A percentile compares a stretch with the other conserved stretches of the same genome.
phyloP scores from a whole-genome alignment of 139 green algal species.

The Tetradesmus lagerheimii region DNA sequence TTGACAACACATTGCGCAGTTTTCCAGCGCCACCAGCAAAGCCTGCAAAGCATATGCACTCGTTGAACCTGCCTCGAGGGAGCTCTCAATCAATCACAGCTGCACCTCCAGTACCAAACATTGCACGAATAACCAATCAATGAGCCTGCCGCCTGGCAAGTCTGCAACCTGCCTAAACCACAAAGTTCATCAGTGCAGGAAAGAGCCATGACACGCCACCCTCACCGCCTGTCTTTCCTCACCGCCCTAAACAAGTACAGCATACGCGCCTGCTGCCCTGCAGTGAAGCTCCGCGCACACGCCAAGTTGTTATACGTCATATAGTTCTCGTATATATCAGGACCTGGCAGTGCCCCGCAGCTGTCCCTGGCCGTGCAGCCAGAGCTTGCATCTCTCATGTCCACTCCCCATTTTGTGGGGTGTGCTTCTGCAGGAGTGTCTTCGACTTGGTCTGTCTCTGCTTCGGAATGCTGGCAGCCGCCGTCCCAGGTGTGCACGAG shows the following conservation, averaged over 20 bases:
- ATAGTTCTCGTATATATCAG: conserved; percentile 21
- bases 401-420: conserved; percentile 16
- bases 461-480: not conserved
- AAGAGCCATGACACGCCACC: no score
- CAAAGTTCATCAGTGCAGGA: no score
- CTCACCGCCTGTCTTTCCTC: not conserved
- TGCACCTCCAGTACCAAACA: no score
- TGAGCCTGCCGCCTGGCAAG: no score
- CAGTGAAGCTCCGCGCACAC: conserved; percentile 21
- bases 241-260: conserved; percentile 31
- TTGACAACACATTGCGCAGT: no score
- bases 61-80: no score
- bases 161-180: no score
- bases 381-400: not conserved
- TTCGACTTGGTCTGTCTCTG: conserved; percentile 22
- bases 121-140: no score
- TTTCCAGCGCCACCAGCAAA: no score
- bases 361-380: conserved; percentile 13
- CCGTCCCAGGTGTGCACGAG: conserved; percentile 32
- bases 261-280: conserved; percentile 43
- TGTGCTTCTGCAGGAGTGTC: conserved; percentile 35
- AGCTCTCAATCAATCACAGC: no score
- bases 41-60: no score
- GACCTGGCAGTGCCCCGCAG: not conserved
- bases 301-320: conserved; percentile 39